Base-by-base conservation (phyloP, 2,329 filamentous ascomycete species). In the Ceratocystis diversiconidia region DNA sequence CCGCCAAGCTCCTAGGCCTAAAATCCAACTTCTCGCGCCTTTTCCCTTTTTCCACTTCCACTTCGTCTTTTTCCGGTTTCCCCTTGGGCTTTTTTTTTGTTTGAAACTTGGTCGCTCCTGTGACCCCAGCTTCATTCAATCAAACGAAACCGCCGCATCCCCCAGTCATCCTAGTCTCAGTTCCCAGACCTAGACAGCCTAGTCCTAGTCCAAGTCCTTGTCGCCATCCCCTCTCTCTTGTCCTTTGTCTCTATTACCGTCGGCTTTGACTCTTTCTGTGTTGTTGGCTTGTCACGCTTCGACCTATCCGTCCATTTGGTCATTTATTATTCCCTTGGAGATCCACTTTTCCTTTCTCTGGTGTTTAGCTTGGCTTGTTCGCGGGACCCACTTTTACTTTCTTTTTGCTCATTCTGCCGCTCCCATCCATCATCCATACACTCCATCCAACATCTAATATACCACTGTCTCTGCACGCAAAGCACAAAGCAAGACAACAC, bases 21-120 rank as follows among this genome's bases (percentile, higher is more conserved):
- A 25, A 25, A 25, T 25, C 7, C 8, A 52, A 25, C 12, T 10
- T 25, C 48, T 25, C 15, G 22, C n/a, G n/a, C 19, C 6, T 52
- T 52, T 25, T 52, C 19, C 48, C 19, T 25, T 52, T 52, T 52
- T 52, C 48, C 48, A 19, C 44, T 48, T 48, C 17, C 44, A 48
- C n/a, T 48, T 48, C 1, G 44, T 1, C 44, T 19, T 48, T 48
- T 48, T 19, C 44, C 17, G n/a, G 19, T 48, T 48, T 7, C 17
- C 44, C 19, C 48, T 52, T 52, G 19, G 48, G 25, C 67, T 65
- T 48, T 46, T 61, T 32, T 69, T 62, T 68, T 43, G 17, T 59
- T 61, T 52, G 48, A 52, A 52, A 52, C 48, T 25, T 52, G 57
- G 19, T 52, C n/a, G 57, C 59, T 57, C 62, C 41, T 22, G 30